Evolutionary conservation across 2,329 filamentous ascomycete species (phyloP).

Genomic region (Teratosphaeria gauchensis): DNA sequence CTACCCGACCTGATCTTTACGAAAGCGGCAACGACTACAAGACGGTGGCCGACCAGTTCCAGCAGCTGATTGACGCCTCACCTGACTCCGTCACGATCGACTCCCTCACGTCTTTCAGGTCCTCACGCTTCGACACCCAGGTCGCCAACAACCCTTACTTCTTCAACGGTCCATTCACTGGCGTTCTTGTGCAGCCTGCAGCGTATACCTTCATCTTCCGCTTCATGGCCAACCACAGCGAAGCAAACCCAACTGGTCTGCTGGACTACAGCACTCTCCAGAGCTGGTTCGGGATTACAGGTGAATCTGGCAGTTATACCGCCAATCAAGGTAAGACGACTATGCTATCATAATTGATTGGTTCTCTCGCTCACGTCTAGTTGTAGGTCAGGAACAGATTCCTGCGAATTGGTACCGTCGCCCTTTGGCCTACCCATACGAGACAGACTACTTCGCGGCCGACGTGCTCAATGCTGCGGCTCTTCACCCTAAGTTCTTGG

Average conservation of each 20-base stretch:
- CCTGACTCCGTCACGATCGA: constrained; percentile 10
- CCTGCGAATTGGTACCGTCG: constrained; percentile 17
- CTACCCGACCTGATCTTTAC: constrained; percentile 25
- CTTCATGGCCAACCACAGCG: constrained; percentile 23
- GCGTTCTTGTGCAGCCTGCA: constrained; percentile 16
- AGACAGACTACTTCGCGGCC: constrained; percentile 14
- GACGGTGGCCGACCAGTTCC: constrained; percentile 16
- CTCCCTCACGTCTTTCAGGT: constrained; percentile 7
- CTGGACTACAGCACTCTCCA: constrained; percentile 12
- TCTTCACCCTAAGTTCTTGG: constrained; percentile 1
- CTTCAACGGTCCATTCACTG: constrained; percentile 24
- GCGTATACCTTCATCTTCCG: constrained; percentile 17
- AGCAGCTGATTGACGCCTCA: constrained; percentile 20
- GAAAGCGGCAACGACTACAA: constrained; percentile 19
- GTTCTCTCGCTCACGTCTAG: too few relatives aligned
- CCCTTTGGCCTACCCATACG: constrained; percentile 7
- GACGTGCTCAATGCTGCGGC: constrained; percentile 22
- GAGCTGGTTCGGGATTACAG: constrained; percentile 17
- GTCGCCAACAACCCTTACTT: constrained; percentile 26
- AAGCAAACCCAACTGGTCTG: constrained; percentile 12
- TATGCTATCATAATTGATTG: constrained; percentile 22
- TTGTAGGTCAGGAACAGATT: constrained; percentile 14
- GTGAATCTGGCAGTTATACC: constrained; percentile 12
- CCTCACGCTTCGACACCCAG: constrained; percentile 12
- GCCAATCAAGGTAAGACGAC: constrained; percentile 27